phyloP scores from a whole-genome alignment of 176 grass and related monocot genomes.

The Ananas comosus region DNA sequence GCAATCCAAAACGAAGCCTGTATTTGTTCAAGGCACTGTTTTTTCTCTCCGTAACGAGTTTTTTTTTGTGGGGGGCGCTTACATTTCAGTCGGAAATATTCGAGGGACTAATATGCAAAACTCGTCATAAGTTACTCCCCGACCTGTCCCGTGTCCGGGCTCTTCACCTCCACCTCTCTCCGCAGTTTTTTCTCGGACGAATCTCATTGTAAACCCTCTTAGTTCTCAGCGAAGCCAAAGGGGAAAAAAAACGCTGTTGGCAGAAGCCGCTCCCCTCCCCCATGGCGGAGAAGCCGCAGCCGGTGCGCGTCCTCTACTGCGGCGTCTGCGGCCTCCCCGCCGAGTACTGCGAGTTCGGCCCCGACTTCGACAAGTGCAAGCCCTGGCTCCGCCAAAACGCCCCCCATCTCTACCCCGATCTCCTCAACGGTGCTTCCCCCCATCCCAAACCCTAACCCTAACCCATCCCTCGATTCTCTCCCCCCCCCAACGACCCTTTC shows the following conservation, averaged over 20 bases:
- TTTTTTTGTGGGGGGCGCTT: no score
- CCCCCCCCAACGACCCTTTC: background rate
- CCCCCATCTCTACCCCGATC: slow-evolving; percentile 77
- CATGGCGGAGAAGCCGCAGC: slow-evolving; percentile 61
- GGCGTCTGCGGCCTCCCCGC: slow-evolving; percentile 79
- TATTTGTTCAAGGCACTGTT: no score
- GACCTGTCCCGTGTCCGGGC: background rate
- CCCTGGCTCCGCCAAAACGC: slow-evolving; percentile 85
- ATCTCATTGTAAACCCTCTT: background rate
- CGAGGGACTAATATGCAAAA: no score
- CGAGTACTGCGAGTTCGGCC: slow-evolving; percentile 99
- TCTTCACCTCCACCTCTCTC: background rate
- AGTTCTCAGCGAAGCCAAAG: background rate
- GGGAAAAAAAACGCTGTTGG: background rate
- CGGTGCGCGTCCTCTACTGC: slow-evolving; percentile 77
- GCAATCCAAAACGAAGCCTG: no score
- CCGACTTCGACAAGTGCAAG: slow-evolving; percentile 98
- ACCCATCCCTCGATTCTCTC: background rate
- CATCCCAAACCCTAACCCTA: slow-evolving; percentile 18
- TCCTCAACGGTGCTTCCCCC: slow-evolving; percentile 35
- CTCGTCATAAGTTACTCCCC: background rate
- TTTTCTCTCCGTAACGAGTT: no score
- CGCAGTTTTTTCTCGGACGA: background rate
- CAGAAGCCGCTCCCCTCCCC: slow-evolving; percentile 3
- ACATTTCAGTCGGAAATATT: no score